Base-by-base conservation (phyloP, 176 grass and related monocot species). In the Triticum timopheevii region DNA sequence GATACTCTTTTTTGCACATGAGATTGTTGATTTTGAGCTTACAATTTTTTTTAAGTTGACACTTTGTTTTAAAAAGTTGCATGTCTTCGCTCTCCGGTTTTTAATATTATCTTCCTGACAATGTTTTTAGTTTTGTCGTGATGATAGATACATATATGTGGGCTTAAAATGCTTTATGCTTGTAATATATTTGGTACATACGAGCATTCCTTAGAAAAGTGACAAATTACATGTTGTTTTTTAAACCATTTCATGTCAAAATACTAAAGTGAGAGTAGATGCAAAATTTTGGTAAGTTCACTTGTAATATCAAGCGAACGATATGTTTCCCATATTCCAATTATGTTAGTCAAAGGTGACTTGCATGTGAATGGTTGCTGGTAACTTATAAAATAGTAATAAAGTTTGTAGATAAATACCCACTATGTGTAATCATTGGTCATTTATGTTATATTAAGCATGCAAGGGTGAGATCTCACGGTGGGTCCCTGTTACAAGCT, bases 381-480 rank as follows among this genome's bases (percentile, higher is more conserved):
- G 13, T 30, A 30, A 31, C 63, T 30, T 65, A 6, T 65, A 65
- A 58, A 8, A 58, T 58, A 6, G 17, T 58, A 8, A 58, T 58
- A 8, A 58, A 8, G 54, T 58, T 19, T 13, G 16, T 47, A 16
- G 73, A 84, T 6, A 63, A 63, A 3, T 45, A 15, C 40, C 42
- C 30, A 36, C 39, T 24, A 23, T 38, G 40, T 5, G 31, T 56
- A 83, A 83, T 73, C 74, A 80, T 66, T 56, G 13, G 30, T 65
- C 20, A 7, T 30, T 24, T 31, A 49, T 45, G 66, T 77, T 78
- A 68, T 8, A 75, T 15, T 30, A 17, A 31, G 49, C 62, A 59
- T 79, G 50, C 20, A 38, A 31, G 73, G 74, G 74, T 74, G 74
- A 80, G 67, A 87, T 80, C 76, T 87, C 73, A 68, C 3, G 0